Conservation (phyloP, 495 filamentous ascomycete genomes). For the Penicillium canescens region DNA sequence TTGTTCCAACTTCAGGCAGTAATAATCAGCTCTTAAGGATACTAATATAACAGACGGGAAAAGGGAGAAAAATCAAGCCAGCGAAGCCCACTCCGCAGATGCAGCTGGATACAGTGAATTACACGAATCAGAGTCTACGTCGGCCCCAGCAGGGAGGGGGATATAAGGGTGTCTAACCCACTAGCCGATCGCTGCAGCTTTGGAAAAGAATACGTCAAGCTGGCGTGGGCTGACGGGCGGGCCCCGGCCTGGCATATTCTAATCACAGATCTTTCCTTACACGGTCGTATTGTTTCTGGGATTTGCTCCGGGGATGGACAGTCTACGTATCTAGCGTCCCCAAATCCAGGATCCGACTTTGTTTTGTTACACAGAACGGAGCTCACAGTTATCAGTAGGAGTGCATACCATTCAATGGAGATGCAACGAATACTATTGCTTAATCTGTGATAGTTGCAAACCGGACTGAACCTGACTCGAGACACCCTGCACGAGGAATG, state of each 20-base stretch:
- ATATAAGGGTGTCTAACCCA: conserved; percentile 14
- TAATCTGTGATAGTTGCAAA: conserved; percentile 5
- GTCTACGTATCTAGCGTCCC: not conserved
- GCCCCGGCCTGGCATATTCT: conserved; percentile 12
- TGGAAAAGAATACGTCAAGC: conserved; percentile 26
- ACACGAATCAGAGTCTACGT: conserved; percentile 6
- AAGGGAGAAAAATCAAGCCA: not conserved
- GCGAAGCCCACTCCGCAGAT: conserved; percentile 1
- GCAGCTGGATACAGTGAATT: not conserved
- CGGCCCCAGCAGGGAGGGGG: conserved; percentile 2
- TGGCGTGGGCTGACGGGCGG: conserved; percentile 15
- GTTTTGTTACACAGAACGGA: conserved; percentile 7
- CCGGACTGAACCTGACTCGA: conserved; percentile 14
- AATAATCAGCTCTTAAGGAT: not conserved
- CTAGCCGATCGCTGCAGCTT: conserved; percentile 30
- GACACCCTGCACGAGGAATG: conserved; percentile 3
- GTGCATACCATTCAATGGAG: conserved; percentile 13
- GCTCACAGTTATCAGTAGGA: conserved; percentile 3
- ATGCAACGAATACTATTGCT: conserved; percentile 12
- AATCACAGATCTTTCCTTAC: conserved; percentile 2
- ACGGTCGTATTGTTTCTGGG: not conserved
- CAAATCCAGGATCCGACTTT: not conserved
- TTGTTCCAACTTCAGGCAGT: not conserved
- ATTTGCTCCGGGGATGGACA: not conserved
- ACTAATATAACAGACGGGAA: conserved; percentile 5